Conservation (phyloP, 2,329 filamentous ascomycete species). For the Aureobasidium musti region DNA sequence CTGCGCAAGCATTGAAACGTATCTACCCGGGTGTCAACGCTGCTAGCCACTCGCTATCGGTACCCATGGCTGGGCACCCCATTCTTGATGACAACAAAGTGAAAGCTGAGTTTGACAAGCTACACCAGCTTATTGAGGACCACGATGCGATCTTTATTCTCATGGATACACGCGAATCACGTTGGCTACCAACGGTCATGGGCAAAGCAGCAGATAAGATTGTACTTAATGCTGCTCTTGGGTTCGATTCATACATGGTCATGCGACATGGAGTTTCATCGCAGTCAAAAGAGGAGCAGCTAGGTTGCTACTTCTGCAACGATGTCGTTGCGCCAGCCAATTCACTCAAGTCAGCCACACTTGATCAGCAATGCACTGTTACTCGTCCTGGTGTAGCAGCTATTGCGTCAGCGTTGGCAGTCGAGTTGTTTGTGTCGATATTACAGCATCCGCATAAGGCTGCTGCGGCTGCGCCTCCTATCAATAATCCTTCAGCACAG, state of each 20-base stretch:
- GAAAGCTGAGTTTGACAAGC: slow-evolving; percentile 70
- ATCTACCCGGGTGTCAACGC: slow-evolving; percentile 92
- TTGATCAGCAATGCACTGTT: slow-evolving; percentile 98
- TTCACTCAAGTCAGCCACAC: slow-evolving; percentile 89
- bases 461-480: slow-evolving; percentile 43
- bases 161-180: slow-evolving; percentile 91
- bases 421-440: slow-evolving; percentile 84
- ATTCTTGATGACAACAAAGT: slow-evolving; percentile 71
- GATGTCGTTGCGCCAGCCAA: slow-evolving; percentile 94
- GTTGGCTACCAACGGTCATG: slow-evolving; percentile 96
- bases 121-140: slow-evolving; percentile 72
- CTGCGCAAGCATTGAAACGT: slow-evolving; percentile 74
- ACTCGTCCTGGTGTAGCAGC: slow-evolving; percentile 90
- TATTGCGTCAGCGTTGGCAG: slow-evolving; percentile 86
- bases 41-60: slow-evolving; percentile 75
- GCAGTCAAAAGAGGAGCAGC: slow-evolving; percentile 50
- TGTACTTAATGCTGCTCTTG: slow-evolving; percentile 93
- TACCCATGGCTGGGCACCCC: slow-evolving; percentile 95
- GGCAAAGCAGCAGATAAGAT: slow-evolving; percentile 91
- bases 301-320: slow-evolving; percentile 98
- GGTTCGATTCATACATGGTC: slow-evolving; percentile 94
- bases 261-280: slow-evolving; percentile 84
- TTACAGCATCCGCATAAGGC: slow-evolving; percentile 65
- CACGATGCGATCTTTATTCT: slow-evolving; percentile 96
- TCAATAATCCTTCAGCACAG: not conserved